phyloP scores from a whole-genome alignment of 495 filamentous ascomycete genomes.

The Neurospora cerealis region DNA sequence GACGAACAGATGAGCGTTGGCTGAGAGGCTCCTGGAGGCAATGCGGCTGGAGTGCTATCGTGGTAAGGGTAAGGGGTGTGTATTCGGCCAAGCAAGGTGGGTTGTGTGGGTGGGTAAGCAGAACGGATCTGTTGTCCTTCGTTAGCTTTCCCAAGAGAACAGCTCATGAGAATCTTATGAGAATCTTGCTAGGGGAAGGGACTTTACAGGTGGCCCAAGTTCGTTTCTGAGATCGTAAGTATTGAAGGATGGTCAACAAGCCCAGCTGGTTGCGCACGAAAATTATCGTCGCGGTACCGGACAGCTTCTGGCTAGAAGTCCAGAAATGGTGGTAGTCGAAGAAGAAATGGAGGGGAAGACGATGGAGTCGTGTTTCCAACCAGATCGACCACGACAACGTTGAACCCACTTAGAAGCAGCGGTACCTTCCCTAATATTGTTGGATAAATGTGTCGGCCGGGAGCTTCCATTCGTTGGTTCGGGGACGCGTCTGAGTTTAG shows the following conservation, averaged over 20 bases:
- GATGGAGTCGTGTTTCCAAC: neutral
- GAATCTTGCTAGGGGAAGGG: neutral
- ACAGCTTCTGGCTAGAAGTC: neutral
- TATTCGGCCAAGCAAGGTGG: neutral
- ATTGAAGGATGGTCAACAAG: neutral
- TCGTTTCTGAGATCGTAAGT: neutral
- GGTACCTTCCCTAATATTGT: neutral
- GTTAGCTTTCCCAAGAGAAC: neutral
- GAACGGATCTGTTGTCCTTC: neutral
- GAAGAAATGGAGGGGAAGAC: neutral
- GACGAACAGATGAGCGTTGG: neutral
- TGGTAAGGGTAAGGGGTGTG: neutral
- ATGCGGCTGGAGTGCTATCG: neutral
- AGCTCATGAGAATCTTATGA: neutral
- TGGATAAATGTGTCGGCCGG: neutral
- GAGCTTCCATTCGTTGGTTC: neutral
- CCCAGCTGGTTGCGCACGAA: neutral
- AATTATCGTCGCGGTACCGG: neutral
- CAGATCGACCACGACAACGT: neutral
- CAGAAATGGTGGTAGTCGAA: neutral
- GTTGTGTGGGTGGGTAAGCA: neutral
- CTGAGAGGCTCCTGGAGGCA: neutral
- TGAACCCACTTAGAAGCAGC: neutral
- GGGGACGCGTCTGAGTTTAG: neutral
- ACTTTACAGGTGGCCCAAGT: neutral